Conservation (phyloP, 306 rosid genomes). For the Herpetospermum pedunculosum region DNA sequence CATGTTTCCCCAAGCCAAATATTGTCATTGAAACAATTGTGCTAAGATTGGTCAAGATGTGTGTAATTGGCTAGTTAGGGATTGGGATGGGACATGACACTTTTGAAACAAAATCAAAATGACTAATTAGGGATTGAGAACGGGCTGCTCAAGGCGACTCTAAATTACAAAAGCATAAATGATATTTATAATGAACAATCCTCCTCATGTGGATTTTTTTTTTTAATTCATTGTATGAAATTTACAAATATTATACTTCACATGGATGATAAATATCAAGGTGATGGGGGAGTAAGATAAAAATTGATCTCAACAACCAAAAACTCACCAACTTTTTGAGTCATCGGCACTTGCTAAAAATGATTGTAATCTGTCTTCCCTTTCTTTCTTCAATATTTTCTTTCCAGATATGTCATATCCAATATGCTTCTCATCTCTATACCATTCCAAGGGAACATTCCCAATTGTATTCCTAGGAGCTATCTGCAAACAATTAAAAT, state of each 20-base stretch:
- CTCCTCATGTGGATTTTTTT: too few relatives aligned
- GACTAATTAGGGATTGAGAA: background rate
- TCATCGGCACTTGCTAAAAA: slow-evolving; percentile 76
- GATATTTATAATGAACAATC: background rate
- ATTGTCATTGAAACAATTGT: background rate
- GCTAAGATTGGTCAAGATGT: background rate
- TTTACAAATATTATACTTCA: too few relatives aligned
- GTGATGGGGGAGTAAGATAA: background rate
- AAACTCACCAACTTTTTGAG: slow-evolving; percentile 64
- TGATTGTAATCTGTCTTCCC: slow-evolving; percentile 58
- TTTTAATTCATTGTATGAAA: too few relatives aligned
- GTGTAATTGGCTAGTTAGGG: background rate
- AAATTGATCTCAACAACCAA: background rate
- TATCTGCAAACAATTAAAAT: slow-evolving; percentile 30
- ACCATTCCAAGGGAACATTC: slow-evolving; percentile 80
- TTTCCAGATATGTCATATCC: slow-evolving; percentile 79
- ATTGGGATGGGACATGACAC: too few relatives aligned
- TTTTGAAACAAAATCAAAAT: background rate
- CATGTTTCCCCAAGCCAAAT: background rate
- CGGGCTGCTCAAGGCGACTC: background rate
- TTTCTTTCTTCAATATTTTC: slow-evolving; percentile 70
- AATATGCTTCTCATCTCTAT: slow-evolving; percentile 73
- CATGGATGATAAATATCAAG: background rate
- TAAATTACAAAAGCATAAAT: background rate
- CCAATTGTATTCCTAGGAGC: slow-evolving; percentile 83